These are phyloP conservation scores for Xenosphaeropsis pyriputrescens DNA, from an alignment of 2,329 filamentous ascomycete genomes.

Conservation along the genomic window DNA sequence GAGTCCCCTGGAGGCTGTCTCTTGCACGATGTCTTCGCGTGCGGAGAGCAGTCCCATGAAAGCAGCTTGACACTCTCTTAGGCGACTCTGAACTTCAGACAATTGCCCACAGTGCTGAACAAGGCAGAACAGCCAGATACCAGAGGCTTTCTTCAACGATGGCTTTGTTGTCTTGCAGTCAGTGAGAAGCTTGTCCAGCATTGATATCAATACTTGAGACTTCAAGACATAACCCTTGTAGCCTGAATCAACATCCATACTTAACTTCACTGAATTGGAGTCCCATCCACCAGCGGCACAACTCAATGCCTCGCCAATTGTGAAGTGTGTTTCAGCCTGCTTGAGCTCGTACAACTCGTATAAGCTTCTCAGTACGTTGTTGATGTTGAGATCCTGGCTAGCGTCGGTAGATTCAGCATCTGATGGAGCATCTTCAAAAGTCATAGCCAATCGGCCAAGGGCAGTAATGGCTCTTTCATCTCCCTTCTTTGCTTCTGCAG, in stretches of 20 bases:
- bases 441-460: constrained; percentile 61
- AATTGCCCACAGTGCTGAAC: constrained; percentile 81
- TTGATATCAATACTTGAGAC: constrained; percentile 18
- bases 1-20: constrained; percentile 82
- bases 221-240: constrained; percentile 25
- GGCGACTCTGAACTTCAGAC: constrained; percentile 53
- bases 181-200: constrained; percentile 55
- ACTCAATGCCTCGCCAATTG: constrained; percentile 76
- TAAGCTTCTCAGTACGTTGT: constrained; percentile 48
- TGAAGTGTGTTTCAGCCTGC: constrained; percentile 78
- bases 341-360: constrained; percentile 72
- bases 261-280: constrained; percentile 61
- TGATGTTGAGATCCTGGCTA: constrained; percentile 21
- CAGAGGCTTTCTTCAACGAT: constrained; percentile 76
- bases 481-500: constrained; percentile 58
- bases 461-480: constrained; percentile 72
- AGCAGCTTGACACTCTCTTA: constrained; percentile 69
- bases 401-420: constrained; percentile 12
- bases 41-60: constrained; percentile 83
- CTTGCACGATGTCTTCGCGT: constrained; percentile 86
- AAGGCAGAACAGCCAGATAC: constrained; percentile 87
- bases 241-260: constrained; percentile 55
- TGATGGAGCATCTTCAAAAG: constrained; percentile 29
- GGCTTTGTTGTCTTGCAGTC: constrained; percentile 80
- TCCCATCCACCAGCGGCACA: constrained; percentile 70